These are phyloP conservation scores for Asparagopsis taxiformis DNA, from an alignment of 31 red algal species.

Conservation along the genomic window DNA sequence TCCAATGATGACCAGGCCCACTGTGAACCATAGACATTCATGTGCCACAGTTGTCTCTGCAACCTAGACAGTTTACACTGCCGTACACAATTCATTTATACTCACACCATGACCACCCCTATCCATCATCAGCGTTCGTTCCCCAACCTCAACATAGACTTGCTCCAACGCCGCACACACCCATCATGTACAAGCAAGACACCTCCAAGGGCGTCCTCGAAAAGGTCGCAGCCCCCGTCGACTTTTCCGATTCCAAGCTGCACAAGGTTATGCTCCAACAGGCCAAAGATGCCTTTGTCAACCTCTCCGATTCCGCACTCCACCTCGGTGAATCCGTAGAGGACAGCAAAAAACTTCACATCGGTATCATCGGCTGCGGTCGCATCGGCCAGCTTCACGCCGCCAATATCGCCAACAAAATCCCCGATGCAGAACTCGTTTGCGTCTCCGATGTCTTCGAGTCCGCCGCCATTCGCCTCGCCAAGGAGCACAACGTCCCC, in stretches of 20 bases:
- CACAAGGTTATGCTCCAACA: slow-evolving; percentile 45
- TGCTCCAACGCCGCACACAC: no score
- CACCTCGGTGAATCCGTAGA: slow-evolving; percentile 34
- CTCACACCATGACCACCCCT: no score
- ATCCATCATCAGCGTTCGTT: no score
- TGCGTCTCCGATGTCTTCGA: slow-evolving; percentile 89
- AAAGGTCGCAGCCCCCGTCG: slow-evolving; percentile 4
- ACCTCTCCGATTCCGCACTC: slow-evolving; percentile 50
- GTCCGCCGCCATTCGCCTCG: slow-evolving; percentile 71
- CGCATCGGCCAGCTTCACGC: slow-evolving; percentile 92
- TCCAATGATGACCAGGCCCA: no score
- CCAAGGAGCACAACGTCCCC: slow-evolving; percentile 75
- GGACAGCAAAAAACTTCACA: slow-evolving; percentile 47
- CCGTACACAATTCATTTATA: no score
- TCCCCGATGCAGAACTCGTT: slow-evolving; percentile 80
- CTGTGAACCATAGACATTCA: no score
- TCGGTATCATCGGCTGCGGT: slow-evolving; percentile 97
- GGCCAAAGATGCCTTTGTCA: slow-evolving; percentile 34
- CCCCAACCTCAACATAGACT: no score
- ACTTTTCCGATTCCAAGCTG: slow-evolving; percentile 27
- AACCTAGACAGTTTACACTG: no score
- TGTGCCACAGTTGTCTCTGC: no score
- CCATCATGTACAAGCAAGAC: background rate
- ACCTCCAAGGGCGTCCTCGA: background rate
- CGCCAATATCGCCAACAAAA: slow-evolving; percentile 64